Conservation (phyloP, 2,329 filamentous ascomycete species). For the Penicillium italicum region DNA sequence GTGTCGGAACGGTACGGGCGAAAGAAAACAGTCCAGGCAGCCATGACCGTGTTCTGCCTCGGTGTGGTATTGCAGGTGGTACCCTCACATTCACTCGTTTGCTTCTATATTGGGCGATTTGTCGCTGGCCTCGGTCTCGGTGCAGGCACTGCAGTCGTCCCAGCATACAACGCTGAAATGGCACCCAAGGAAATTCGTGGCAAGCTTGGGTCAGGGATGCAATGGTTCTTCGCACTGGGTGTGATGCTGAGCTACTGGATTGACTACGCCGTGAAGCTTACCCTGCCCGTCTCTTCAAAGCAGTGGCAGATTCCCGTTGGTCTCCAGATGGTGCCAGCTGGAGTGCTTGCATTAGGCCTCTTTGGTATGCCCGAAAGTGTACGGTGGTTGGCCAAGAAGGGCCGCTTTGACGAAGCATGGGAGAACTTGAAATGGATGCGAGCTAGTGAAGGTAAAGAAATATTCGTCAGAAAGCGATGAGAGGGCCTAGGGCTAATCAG, state of each 20-base stretch:
- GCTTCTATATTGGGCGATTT: constrained; percentile 48
- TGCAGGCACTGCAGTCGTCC: constrained; percentile 42
- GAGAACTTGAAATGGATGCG: constrained; percentile 50
- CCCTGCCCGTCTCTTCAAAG: constrained; percentile 37
- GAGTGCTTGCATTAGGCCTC: constrained; percentile 48
- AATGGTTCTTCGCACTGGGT: constrained; percentile 38
- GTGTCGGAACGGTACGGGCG: constrained; percentile 47
- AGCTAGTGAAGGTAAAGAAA: constrained; percentile 27
- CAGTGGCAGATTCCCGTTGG: constrained; percentile 52
- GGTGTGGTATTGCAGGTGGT: constrained; percentile 47
- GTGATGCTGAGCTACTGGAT: constrained; percentile 44
- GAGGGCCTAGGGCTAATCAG: constrained; percentile 2
- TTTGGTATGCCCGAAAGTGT: constrained; percentile 48
- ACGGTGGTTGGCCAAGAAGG: constrained; percentile 50
- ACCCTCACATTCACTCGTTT: constrained; percentile 45
- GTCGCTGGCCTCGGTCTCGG: constrained; percentile 49
- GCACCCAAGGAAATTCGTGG: constrained; percentile 44
- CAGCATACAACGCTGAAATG: constrained; percentile 44
- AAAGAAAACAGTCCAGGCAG: constrained; percentile 44
- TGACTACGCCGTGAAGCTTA: constrained; percentile 47
- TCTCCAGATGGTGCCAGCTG: constrained; percentile 49
- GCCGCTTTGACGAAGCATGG: constrained; percentile 47
- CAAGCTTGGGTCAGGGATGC: constrained; percentile 36
- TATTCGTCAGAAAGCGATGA: not conserved
- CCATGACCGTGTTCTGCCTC: constrained; percentile 40